phyloP scores from a whole-genome alignment of 345 rosid species.

The Eucalyptus regnans region DNA sequence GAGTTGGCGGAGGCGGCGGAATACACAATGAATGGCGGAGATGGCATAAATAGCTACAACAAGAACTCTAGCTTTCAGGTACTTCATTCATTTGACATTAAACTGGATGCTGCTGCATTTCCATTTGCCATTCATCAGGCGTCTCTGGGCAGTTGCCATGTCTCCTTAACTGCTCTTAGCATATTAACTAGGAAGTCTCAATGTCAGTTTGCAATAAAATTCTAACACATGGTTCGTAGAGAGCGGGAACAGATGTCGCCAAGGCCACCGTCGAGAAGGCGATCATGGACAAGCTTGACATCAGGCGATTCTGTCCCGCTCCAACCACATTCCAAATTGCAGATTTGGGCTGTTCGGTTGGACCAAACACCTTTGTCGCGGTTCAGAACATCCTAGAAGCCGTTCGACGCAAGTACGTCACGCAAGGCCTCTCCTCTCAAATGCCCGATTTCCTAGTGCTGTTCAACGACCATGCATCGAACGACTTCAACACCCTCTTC shows the following conservation, averaged over 20 bases:
- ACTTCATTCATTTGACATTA: background rate
- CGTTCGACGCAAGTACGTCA: slow-evolving; percentile 9
- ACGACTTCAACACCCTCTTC: slow-evolving; percentile 43
- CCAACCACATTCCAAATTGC: slow-evolving; percentile 16
- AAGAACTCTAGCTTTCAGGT: slow-evolving; percentile 45
- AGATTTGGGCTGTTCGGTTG: slow-evolving; percentile 47
- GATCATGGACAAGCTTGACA: slow-evolving; percentile 22
- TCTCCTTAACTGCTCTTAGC: background rate
- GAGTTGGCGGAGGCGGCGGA: background rate
- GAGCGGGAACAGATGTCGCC: slow-evolving; percentile 1
- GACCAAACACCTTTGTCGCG: slow-evolving; percentile 44
- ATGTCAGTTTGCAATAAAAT: background rate
- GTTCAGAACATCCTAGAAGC: slow-evolving; percentile 31
- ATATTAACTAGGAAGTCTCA: background rate
- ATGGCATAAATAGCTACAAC: slow-evolving; percentile 37
- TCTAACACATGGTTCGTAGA: background rate
- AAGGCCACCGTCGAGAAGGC: slow-evolving; percentile 21
- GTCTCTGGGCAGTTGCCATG: background rate
- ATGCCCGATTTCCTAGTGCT: slow-evolving; percentile 14
- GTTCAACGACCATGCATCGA: slow-evolving; percentile 19
- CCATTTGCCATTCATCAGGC: background rate
- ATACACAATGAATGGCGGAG: slow-evolving; percentile 35
- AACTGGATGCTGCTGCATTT: background rate
- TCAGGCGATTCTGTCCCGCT: background rate
- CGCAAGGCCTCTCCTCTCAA: background rate